Base-by-base conservation (phyloP, 192 early-diverging fungal species). In the Chytriomyces confervae region DNA sequence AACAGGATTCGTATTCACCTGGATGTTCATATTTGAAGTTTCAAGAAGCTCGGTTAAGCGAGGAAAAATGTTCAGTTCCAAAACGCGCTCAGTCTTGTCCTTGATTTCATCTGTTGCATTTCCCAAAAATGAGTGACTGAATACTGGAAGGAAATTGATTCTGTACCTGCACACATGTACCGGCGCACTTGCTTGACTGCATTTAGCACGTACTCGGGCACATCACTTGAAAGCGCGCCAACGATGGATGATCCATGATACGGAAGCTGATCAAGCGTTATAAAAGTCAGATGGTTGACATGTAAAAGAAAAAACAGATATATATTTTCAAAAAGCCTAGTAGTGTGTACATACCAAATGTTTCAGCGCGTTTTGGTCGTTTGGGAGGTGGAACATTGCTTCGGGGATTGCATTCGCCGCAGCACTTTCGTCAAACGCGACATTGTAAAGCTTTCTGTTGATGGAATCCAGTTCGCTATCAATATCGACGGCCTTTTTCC, bases 81-180 rank as follows among this genome's bases (percentile, higher is more conserved):
- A 50, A 79, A 79, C 71, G 29, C 68, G 69, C 5, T 79, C 57
- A 43, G 78, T 75, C 51, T 79, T 79, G 24, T 79, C 78, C 6
- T 65, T 18, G 46, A 79, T 50, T 24, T 79, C 78, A 45, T 79
- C 78, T 79, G 20, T 9, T 23, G 36, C 47, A 23, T 36, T 74
- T 18, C 57, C 23, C 1, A 57, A 73, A 73, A 8, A 6, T 48
- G n/a, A 69, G 5, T 13, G 48, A 72, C 43, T 62, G 5, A 5
- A 43, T 57, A n/a, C 20, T 24, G 63, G 18, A 65, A 69, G 9
- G 3, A 73, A 53, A 71, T 8, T 36, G 36, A 36, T 36, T 36
- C 36, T 36, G 36, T 13, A 79, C 77, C 77, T 16, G 67, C 53
- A 63, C 78, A 79, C 78, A 79, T 75, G 74, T 68, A 79, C 18